Percentiles rank a stretch among this genome's conserved stretches.
Evolutionary conservation across 73 alveolate genomes (phyloP).

Genomic region (Tetrahymena borealis): DNA sequence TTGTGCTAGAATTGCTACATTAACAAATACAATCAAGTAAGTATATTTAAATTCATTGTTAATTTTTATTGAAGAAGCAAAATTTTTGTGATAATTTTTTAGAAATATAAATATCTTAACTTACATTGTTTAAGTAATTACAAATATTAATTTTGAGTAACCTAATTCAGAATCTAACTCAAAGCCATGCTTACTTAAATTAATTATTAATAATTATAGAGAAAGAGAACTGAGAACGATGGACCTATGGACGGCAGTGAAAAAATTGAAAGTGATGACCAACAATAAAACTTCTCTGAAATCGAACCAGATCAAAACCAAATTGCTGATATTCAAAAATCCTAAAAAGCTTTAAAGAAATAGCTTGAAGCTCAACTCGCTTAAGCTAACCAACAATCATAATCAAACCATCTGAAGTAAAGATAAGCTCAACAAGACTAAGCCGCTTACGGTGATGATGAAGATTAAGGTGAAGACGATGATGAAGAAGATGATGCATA

Average conservation of each 20-base stretch:
- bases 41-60: no score
- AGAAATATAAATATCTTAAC: not conserved
- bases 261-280: not conserved
- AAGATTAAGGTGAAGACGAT: not conserved
- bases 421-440: not conserved
- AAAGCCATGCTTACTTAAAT: not conserved
- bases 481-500: not conserved
- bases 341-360: not conserved
- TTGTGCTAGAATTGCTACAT: slow-evolving; percentile 40
- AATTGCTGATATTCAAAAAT: not conserved
- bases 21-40: slow-evolving; percentile 24
- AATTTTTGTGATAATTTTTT: not conserved
- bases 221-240: not conserved
- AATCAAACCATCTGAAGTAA: not conserved
- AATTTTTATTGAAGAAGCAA: no score
- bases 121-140: no score
- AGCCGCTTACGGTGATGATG: not conserved
- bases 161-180: not conserved
- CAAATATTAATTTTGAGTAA: not conserved
- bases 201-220: not conserved
- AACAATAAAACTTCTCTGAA: not conserved
- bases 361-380: not conserved
- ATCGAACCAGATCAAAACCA: not conserved
- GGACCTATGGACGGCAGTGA: not conserved
- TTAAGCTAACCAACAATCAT: not conserved